Evolutionary conservation across 164 flowering plant genomes (phyloP), one percentile per base, ranked within the genome.

Genomic region (Dillenia turbinata): DNA sequence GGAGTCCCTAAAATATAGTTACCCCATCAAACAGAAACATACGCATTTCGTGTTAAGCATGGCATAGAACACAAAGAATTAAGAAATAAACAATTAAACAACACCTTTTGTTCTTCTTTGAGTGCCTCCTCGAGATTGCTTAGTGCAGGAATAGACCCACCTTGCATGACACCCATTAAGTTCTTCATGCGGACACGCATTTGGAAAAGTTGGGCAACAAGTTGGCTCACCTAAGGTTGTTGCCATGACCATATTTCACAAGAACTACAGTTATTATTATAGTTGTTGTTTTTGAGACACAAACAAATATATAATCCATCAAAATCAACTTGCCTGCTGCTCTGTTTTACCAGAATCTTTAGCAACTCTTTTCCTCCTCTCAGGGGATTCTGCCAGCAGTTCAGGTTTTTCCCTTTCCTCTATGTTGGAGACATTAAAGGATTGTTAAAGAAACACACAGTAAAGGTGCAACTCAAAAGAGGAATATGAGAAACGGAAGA

Each of bases 331-430:
- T 73, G 87, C 98, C 91, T 90, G 96, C 69, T 89, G 95, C 77
- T 90, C 99, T 9, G 95, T 86, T 77, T 84, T 89, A 53, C 95
- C 97, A 56, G 97, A 94, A 3, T 80, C 97, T 69, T 76, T 71
- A 60, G 99, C 99, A 61, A 94, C 71, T 77, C 96, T 75, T 73
- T 91, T 94, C 68, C 99, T 87, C 76, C 93, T 77, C 0, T 8
- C 79, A 63, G 92, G 85, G 33, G 99, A 91, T 75, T 94, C 95
- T 14, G 97, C 97, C 71, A 94, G 69, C 53, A 94, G 69, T 72
- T 91, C 97, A 69, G 97, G 99, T 54, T 87, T 82, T 74, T 91
- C 97, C 74, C 95, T 87, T 75, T 94, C 99, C 95, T 91, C 99
- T 94, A 84, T 63, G 72, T 68, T 45, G 2, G 15, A 57, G 13